Evolutionary conservation across 257 asterid genomes (phyloP).

Genomic region (Primulina huaijiensis): DNA sequence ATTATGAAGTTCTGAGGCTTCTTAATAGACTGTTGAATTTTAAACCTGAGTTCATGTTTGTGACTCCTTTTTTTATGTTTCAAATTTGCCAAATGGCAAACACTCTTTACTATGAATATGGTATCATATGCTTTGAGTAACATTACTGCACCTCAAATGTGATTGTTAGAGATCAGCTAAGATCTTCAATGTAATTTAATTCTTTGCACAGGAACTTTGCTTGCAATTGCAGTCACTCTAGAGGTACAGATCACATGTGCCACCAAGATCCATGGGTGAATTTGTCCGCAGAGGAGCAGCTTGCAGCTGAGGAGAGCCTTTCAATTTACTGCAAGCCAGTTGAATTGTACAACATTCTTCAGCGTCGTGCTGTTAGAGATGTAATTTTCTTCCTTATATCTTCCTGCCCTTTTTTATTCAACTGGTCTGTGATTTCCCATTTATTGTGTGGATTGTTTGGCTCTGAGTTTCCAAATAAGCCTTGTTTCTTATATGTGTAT

Average conservation of each 20-base stretch:
- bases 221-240: slow-evolving; percentile 86
- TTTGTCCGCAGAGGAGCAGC: slow-evolving; percentile 88
- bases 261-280: slow-evolving; percentile 82
- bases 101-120: slow-evolving; percentile 25
- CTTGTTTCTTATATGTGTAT: slow-evolving; percentile 13
- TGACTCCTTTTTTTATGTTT: slow-evolving; percentile 8
- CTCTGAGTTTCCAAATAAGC: slow-evolving; percentile 1
- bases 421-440: background rate
- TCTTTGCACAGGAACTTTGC: slow-evolving; percentile 55
- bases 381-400: slow-evolving; percentile 35
- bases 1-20: slow-evolving; percentile 3
- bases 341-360: slow-evolving; percentile 87
- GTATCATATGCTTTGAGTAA: slow-evolving; percentile 20
- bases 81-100: slow-evolving; percentile 24
- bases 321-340: slow-evolving; percentile 93
- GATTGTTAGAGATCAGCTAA: slow-evolving; percentile 27
- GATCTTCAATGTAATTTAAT: slow-evolving; percentile 36
- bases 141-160: slow-evolving; percentile 26
- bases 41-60: slow-evolving; percentile 7
- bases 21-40: slow-evolving; percentile 14
- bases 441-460: slow-evolving; percentile 8
- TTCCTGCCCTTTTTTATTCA: slow-evolving; percentile 1
- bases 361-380: slow-evolving; percentile 80
- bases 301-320: slow-evolving; percentile 94
- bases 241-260: slow-evolving; percentile 85